Conservation (phyloP, 306 rosid species). For the Oxytropis ochrocephala region DNA sequence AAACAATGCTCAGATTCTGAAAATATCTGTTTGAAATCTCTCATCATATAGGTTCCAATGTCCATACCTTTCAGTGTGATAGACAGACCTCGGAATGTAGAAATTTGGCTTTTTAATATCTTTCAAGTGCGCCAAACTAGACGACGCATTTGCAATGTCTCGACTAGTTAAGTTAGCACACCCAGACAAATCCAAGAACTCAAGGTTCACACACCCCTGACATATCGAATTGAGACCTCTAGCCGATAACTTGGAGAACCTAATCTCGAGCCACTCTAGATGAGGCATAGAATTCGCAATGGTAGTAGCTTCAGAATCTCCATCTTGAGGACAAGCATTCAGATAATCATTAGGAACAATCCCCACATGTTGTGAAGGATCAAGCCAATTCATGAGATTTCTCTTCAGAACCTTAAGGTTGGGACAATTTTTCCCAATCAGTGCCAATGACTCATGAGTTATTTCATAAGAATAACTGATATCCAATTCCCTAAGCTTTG, state of each 20-base stretch:
- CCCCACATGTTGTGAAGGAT: constrained; percentile 62
- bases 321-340: constrained; percentile 80
- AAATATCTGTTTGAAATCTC: constrained; percentile 85
- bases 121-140: constrained; percentile 27
- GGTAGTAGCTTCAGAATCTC: constrained; percentile 71
- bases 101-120: constrained; percentile 35
- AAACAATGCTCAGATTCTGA: constrained; percentile 42
- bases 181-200: constrained; percentile 76
- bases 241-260: constrained; percentile 61
- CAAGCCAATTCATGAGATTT: constrained; percentile 64
- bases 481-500: constrained; percentile 30
- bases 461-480: constrained; percentile 35
- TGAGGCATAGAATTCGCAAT: constrained; percentile 69
- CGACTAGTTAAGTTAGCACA: constrained; percentile 67
- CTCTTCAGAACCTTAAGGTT: constrained; percentile 64
- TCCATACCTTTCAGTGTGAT: constrained; percentile 46
- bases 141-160: constrained; percentile 53
- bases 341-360: constrained; percentile 64
- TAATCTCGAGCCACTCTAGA: constrained; percentile 67
- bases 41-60: constrained; percentile 86
- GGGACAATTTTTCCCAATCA: constrained; percentile 40
- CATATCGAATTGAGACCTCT: constrained; percentile 55
- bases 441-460: constrained; percentile 18
- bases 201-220: constrained; percentile 61
- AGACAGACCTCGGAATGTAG: constrained; percentile 36